phyloP scores from a whole-genome alignment of 305 asterid genomes.

The Nicotiana rustica region DNA sequence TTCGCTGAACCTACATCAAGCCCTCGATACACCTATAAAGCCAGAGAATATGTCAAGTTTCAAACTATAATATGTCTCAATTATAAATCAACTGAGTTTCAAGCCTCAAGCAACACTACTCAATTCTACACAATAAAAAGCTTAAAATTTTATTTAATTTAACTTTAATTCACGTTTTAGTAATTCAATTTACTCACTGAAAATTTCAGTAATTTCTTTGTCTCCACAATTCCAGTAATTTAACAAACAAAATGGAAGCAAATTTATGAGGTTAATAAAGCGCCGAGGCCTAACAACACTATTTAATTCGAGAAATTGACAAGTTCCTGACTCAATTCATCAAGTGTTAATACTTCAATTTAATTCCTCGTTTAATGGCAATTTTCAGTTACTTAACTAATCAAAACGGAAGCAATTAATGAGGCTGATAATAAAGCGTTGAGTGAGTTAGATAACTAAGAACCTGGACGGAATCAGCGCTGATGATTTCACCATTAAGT shows the following conservation, averaged over 20 bases:
- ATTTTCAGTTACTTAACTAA: too few relatives aligned
- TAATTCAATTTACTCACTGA: neutral
- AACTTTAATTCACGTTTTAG: neutral
- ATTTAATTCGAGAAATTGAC: neutral
- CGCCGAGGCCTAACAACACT: too few relatives aligned
- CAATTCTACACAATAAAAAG: neutral
- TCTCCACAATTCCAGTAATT: neutral
- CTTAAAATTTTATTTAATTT: neutral
- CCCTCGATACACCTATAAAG: slow-evolving; percentile 83
- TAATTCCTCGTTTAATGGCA: too few relatives aligned
- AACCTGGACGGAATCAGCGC: slow-evolving; percentile 99
- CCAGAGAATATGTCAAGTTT: neutral
- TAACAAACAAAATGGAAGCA: neutral
- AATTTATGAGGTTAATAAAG: neutral
- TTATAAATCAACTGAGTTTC: neutral
- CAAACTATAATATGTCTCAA: neutral
- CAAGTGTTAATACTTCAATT: neutral
- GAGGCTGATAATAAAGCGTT: neutral
- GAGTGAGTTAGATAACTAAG: neutral
- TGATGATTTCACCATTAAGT: slow-evolving; percentile 88
- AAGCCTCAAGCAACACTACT: neutral
- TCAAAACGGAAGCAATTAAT: neutral
- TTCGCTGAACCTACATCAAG: slow-evolving; percentile 96
- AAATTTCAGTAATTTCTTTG: neutral
- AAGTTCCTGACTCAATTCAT: neutral